Conservation (phyloP, 164 flowering plant genomes). For the Chimonanthus praecox region DNA sequence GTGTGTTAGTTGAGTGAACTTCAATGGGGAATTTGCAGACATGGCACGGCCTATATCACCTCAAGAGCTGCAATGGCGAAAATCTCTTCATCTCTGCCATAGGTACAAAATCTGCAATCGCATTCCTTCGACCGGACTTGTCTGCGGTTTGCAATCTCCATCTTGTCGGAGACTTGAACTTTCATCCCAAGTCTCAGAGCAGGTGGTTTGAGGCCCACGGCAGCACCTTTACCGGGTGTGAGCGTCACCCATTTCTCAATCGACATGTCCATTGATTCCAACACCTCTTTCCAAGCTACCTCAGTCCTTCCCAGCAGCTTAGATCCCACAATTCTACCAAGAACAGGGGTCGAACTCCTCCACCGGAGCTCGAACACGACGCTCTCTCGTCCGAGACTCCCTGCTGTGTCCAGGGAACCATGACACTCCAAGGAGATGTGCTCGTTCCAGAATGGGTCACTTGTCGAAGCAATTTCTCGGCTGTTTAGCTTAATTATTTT, state of each 20-base stretch:
- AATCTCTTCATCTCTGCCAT: constrained; percentile 16
- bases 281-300: constrained; percentile 46
- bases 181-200: constrained; percentile 21
- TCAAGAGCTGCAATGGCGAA: constrained; percentile 18
- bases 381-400: constrained; percentile 30
- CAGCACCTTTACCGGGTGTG: not conserved
- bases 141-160: not conserved
- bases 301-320: constrained; percentile 49
- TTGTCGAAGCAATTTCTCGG: constrained; percentile 33
- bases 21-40: not conserved
- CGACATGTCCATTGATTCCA: constrained; percentile 39
- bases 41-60: not conserved
- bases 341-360: constrained; percentile 25
- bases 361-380: constrained; percentile 61
- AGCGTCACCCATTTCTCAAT: constrained; percentile 43
- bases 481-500: constrained; percentile 36
- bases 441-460: constrained; percentile 38
- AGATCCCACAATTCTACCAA: constrained; percentile 34
- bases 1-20: not conserved
- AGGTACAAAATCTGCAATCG: constrained; percentile 20
- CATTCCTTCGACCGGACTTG: constrained; percentile 10
- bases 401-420: constrained; percentile 31
- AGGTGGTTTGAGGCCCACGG: constrained; percentile 16
- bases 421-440: constrained; percentile 46
- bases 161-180: not conserved